Conservation (phyloP, 2,329 filamentous ascomycete genomes). For the Alternaria ventricosa region DNA sequence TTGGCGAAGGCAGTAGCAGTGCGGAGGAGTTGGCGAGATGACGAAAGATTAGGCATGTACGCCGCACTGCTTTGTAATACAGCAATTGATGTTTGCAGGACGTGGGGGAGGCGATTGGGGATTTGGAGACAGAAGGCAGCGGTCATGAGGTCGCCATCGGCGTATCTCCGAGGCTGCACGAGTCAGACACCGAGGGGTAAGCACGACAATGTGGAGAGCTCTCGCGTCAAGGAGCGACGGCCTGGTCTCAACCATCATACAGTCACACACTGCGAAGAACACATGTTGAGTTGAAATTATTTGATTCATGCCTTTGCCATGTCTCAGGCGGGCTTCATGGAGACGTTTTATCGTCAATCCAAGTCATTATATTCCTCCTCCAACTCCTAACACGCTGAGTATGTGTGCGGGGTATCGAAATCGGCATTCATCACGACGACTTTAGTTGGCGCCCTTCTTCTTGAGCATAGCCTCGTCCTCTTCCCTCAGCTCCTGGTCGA, state of each 20-base stretch:
- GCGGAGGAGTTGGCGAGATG: constrained; percentile 17
- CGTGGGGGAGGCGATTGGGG: constrained; percentile 4
- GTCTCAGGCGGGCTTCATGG: constrained; percentile 5
- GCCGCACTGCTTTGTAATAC: constrained; percentile 6
- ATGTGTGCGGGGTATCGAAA: constrained; percentile 17
- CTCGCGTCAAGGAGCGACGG: constrained; percentile 7
- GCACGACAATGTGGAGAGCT: constrained; percentile 17
- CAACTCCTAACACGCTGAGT: constrained; percentile 11
- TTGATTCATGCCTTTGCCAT: constrained; percentile 14
- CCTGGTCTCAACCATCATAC: constrained; percentile 3
- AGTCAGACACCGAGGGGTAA: constrained; percentile 24
- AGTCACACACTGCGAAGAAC: background rate
- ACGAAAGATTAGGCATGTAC: constrained; percentile 31
- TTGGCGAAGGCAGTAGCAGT: constrained; percentile 21
- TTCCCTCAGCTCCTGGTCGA: constrained; percentile 71
- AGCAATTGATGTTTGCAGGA: constrained; percentile 4
- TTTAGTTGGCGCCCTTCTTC: constrained; percentile 61
- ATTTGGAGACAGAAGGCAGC: background rate
- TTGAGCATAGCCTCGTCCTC: constrained; percentile 71
- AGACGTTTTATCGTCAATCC: constrained; percentile 16
- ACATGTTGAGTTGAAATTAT: background rate
- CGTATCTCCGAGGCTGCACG: constrained; percentile 19
- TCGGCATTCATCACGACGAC: constrained; percentile 3
- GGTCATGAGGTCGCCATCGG: constrained; percentile 8
- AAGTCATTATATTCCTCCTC: constrained; percentile 11